Percentiles rank a stretch among this genome's conserved stretches.
Evolutionary conservation across 768 basidiomycete genomes (phyloP).

Genomic region (Amanita thiersii): DNA sequence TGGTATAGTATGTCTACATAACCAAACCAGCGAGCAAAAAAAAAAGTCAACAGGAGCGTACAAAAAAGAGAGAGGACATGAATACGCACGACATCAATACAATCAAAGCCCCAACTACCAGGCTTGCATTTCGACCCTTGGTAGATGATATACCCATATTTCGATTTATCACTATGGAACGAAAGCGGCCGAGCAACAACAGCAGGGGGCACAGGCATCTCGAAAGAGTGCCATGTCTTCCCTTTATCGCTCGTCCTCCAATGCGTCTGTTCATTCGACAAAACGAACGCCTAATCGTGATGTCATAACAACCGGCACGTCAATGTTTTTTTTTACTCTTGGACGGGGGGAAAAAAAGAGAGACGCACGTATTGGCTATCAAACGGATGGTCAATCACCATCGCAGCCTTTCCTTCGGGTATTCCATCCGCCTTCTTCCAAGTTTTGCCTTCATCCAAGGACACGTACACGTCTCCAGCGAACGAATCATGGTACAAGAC

Average conservation of each 20-base stretch:
- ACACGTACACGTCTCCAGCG: conserved; percentile 65
- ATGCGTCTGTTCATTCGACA: conserved; percentile 69
- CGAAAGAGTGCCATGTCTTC: conserved; percentile 78
- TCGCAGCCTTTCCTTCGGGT: conserved; percentile 46
- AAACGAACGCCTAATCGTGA: conserved; percentile 69
- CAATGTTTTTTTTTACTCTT: neutral
- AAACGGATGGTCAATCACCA: conserved; percentile 84
- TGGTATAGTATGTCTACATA: conserved; percentile 89
- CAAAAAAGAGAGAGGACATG: conserved; percentile 1
- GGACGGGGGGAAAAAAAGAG: neutral
- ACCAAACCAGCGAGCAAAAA: too few relatives aligned
- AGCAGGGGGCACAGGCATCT: conserved; percentile 54
- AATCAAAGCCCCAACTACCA: conserved; percentile 45
- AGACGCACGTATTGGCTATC: conserved; percentile 64
- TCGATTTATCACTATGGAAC: conserved; percentile 75
- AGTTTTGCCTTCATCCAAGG: conserved; percentile 79
- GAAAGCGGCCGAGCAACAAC: conserved; percentile 59
- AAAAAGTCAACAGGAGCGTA: neutral
- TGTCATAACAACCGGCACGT: neutral
- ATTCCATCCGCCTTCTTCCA: conserved; percentile 46
- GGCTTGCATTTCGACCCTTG: conserved; percentile 57
- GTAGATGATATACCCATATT: conserved; percentile 70
- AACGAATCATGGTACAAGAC: conserved; percentile 79
- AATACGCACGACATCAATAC: conserved; percentile 63
- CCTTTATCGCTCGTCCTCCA: conserved; percentile 88